Conservation (phyloP, 1,284 basidiomycete species). For the Irpex rosettiformis region DNA sequence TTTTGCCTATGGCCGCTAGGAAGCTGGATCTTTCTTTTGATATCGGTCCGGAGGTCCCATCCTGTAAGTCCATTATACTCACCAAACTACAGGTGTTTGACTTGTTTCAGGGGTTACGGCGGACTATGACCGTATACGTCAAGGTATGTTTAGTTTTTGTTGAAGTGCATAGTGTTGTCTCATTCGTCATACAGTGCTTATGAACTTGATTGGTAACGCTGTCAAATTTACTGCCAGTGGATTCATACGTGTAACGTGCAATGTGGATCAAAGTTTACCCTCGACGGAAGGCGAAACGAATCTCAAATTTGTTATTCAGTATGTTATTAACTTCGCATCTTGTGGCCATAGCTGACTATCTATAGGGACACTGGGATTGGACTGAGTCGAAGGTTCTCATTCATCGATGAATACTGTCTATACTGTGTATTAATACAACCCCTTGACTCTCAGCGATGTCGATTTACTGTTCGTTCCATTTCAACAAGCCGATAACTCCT, state of each 20-base stretch:
- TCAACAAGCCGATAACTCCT: constrained; percentile 73
- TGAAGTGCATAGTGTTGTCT: background rate
- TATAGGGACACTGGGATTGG: constrained; percentile 67
- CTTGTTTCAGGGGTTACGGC: constrained; percentile 55
- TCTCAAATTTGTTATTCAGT: constrained; percentile 66
- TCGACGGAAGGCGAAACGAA: constrained; percentile 40
- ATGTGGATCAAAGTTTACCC: constrained; percentile 39
- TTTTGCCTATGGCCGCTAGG: constrained; percentile 67
- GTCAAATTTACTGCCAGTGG: constrained; percentile 68
- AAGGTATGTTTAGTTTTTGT: constrained; percentile 38
- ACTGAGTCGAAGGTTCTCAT: constrained; percentile 40
- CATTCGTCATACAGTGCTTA: constrained; percentile 42
- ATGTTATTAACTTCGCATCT: constrained; percentile 19
- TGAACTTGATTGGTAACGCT: constrained; percentile 74
- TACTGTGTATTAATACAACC: background rate
- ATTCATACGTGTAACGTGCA: constrained; percentile 58
- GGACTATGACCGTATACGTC: constrained; percentile 68
- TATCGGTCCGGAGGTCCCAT: constrained; percentile 59
- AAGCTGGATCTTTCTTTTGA: constrained; percentile 70
- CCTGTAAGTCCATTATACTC: constrained; percentile 38
- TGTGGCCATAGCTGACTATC: background rate
- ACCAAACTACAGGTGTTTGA: background rate
- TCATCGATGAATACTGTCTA: background rate
- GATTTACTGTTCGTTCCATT: constrained; percentile 68
- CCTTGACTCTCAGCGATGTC: constrained; percentile 39